These are phyloP conservation scores for Calonectria naviculata DNA, from an alignment of 2,329 filamentous ascomycete genomes.

Conservation along the genomic window DNA sequence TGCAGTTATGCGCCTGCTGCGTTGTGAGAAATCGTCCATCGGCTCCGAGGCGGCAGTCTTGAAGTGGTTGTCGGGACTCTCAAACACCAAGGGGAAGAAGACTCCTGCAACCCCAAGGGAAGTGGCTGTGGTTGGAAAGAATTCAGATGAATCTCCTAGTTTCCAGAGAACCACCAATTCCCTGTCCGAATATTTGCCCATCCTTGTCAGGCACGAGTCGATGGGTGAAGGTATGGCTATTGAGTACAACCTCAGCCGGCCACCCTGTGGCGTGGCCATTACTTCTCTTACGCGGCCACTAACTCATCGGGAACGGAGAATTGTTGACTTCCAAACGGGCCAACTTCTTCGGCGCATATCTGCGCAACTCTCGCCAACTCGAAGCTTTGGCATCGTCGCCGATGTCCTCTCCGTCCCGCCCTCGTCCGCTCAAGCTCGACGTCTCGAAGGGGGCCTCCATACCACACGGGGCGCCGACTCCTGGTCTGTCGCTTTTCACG, in stretches of 20 bases:
- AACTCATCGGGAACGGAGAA: constrained; percentile 46
- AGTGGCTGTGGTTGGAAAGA: constrained; percentile 9
- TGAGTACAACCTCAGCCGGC: constrained; percentile 56
- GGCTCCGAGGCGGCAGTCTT: constrained; percentile 58
- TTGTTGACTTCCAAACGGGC: constrained; percentile 60
- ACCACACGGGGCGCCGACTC: constrained; percentile 44
- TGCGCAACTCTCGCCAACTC: constrained; percentile 55
- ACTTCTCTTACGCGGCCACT: constrained; percentile 48
- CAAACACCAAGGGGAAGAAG: constrained; percentile 25
- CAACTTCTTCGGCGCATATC: constrained; percentile 58
- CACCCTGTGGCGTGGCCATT: constrained; percentile 52
- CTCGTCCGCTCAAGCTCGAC: constrained; percentile 23
- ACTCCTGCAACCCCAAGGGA: not conserved
- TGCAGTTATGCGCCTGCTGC: constrained; percentile 55
- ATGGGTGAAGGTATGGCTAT: constrained; percentile 42
- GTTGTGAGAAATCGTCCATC: constrained; percentile 58
- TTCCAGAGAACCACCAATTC: constrained; percentile 8
- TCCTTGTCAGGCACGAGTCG: constrained; percentile 52
- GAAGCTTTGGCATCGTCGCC: constrained; percentile 56
- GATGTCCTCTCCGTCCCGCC: constrained; percentile 39
- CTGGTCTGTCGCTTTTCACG: constrained; percentile 69
- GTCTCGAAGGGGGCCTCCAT: constrained; percentile 37
- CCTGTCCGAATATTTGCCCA: constrained; percentile 51
- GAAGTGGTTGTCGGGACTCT: constrained; percentile 53
- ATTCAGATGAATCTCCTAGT: not conserved